phyloP scores from a whole-genome alignment of 169 alveolate species.

The Cryptosporidium ubiquitum region DNA sequence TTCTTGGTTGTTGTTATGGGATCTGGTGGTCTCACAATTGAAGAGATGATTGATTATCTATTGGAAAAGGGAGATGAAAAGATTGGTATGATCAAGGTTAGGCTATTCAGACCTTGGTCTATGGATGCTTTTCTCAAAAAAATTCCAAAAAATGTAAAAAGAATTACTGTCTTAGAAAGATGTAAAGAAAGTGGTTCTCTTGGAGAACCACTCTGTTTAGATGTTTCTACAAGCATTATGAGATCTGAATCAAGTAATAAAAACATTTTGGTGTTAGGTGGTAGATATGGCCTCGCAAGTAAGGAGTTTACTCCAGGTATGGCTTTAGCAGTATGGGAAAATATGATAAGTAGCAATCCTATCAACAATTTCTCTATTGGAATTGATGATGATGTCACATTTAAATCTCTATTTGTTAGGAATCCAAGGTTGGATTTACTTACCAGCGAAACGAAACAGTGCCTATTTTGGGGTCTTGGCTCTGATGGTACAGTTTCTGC shows the following conservation, averaged over 20 bases:
- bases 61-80: slow-evolving; percentile 57
- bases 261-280: slow-evolving; percentile 72
- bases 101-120: slow-evolving; percentile 81
- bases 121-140: slow-evolving; percentile 75
- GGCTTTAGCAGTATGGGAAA: slow-evolving; percentile 78
- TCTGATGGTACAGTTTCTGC: slow-evolving; percentile 82
- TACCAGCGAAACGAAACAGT: slow-evolving; percentile 76
- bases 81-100: slow-evolving; percentile 77
- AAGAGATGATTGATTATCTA: slow-evolving; percentile 72
- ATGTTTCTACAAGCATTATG: slow-evolving; percentile 74
- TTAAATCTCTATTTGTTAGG: slow-evolving; percentile 72
- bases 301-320: slow-evolving; percentile 81
- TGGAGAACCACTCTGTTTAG: slow-evolving; percentile 80
- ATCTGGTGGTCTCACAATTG: slow-evolving; percentile 78
- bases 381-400: slow-evolving; percentile 79
- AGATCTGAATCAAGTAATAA: background rate
- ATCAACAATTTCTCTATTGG: slow-evolving; percentile 80
- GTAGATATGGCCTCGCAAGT: slow-evolving; percentile 79
- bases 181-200: slow-evolving; percentile 78
- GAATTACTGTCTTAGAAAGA: slow-evolving; percentile 78
- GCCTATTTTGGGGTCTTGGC: slow-evolving; percentile 81
- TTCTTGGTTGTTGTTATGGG: slow-evolving; percentile 78
- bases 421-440: slow-evolving; percentile 67
- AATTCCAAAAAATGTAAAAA: slow-evolving; percentile 74
- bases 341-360: slow-evolving; percentile 75